Evolutionary conservation across 441 rosid genomes (phyloP), one percentile per base, ranked within the genome.

Genomic region (Croton laevigatus): DNA sequence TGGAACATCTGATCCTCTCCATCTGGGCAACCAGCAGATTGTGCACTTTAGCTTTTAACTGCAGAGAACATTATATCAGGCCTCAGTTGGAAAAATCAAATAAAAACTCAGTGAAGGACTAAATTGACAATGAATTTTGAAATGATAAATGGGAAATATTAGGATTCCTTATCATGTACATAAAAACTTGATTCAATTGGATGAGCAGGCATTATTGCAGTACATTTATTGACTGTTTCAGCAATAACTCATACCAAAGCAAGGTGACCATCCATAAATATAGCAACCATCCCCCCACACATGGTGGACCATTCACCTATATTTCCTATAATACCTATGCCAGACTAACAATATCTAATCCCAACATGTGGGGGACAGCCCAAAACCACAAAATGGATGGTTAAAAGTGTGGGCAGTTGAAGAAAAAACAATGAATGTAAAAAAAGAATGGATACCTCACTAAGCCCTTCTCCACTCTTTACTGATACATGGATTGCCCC

Each of bases 401-500:
- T 22, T 13, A 34, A 11, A 48, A n/a, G 19, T 38, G 2, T 5
- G 5, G 22, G 69, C 9, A 38, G 69, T 36, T 27, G 8, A 11
- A 67, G 19, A 17, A 16, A 62, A 20, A 36, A 3, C 10, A 6
- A 46, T 46, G 20, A 52, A 64, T n/a, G 54, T 45, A 8, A 32
- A 44, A 16, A 46, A 17, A 32, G 37, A 72, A 45, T 37, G 27
- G 46, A 13, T 48, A 92, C 99, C 97, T 85, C 87, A 78, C 69
- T 34, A 34, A 92, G 83, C 73, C 96, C 97, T 74, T 82, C 84
- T 75, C 85, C 85, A 44, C 79, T 86, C 82, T 76, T 89, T 51
- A 88, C 81, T 3, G 98, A 95, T 42, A 92, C 99, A 62, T 42
- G 81, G 57, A 89, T 78, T 52, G 96, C 85, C 71, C 89, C 91